Percentiles rank a stretch among this genome's conserved stretches.
phyloP scores from a whole-genome alignment of 805 yeast genomes.

The Jamesozyma jinghongensis region DNA sequence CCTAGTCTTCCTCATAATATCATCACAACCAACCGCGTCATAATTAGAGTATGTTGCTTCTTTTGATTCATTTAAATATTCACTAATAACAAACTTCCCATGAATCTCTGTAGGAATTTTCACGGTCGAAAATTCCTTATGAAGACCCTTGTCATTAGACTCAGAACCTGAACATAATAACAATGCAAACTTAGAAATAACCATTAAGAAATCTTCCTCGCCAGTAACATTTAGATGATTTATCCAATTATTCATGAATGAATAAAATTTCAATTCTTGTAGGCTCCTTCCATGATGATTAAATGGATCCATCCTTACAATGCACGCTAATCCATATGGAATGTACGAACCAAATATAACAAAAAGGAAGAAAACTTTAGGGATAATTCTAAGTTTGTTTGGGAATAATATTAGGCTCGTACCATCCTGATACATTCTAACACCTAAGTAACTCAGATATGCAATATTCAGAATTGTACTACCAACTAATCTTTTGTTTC shows the following conservation, averaged over 20 bases:
- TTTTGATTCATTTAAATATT: background rate
- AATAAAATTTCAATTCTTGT: conserved; percentile 23
- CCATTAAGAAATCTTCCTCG: conserved; percentile 25
- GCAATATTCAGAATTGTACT: conserved; percentile 50
- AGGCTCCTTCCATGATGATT: conserved; percentile 6
- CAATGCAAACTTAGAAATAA: conserved; percentile 17
- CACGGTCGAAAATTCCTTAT: conserved; percentile 20
- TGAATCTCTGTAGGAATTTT: conserved; percentile 13
- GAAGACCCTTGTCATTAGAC: conserved; percentile 15
- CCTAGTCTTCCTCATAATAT: too few relatives aligned
- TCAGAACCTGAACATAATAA: conserved; percentile 19
- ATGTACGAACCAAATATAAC: conserved; percentile 48
- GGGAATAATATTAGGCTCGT: conserved; percentile 46
- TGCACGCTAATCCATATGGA: conserved; percentile 49
- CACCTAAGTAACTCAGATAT: conserved; percentile 33
- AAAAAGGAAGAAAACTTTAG: conserved; percentile 42
- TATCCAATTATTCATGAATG: conserved; percentile 33
- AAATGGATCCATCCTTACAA: conserved; percentile 38
- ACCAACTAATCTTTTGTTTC: conserved; percentile 52
- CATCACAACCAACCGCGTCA: background rate
- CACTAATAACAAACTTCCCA: conserved; percentile 9
- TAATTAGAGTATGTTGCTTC: too few relatives aligned
- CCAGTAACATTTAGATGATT: conserved; percentile 25
- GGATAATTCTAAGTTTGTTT: conserved; percentile 51
- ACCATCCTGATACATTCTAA: conserved; percentile 46